Base-by-base conservation (phyloP, 225 moss, liverwort and hornwort genomes). In the Rhytidiadelphus loreus region DNA sequence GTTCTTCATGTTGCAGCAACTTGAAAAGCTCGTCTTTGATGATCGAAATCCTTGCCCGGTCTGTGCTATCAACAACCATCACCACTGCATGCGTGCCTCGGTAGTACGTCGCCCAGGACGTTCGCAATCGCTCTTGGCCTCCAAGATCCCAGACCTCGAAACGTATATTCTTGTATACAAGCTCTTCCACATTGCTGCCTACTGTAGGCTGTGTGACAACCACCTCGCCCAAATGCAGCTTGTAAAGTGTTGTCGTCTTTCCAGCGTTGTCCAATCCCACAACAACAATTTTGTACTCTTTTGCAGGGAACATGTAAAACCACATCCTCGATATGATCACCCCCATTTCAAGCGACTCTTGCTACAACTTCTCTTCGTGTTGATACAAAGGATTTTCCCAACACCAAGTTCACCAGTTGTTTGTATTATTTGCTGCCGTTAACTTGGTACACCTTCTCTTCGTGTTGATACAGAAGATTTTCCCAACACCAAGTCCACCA, bases 91-190 rank as follows among this genome's bases (percentile, higher is more conserved):
- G 96, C 14, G 96, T 96, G 90, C 96, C 96, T 53, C 95, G 95
- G 88, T 95, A 95, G 66, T 96, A 96, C 48, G 96, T 95, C 33
- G 96, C 96, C 96, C 95, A 96, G 60, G 96, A 96, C 62, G 96
- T 91, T 87, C 95, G 94, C 87, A 96, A 88, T 82, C 96, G 95
- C 91, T 96, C 96, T 82, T 96, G 96, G n/a, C 96, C 96, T 72
- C 96, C 96, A 83, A 96, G 93, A 93, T 96, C 96, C 96, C 96
- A 96, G 29, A 96, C 95, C 91, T 96, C 95, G 86, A 96, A 96
- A 39, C 96, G 93, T 52, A 96, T 94, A 84, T 96, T 96, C 91
- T 96, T 95, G 92, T 96, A 95, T 55, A 92, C 91, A 71, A 96
- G 95, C 86, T 96, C 95, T 86, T 96, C 96, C 52, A 96, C 96